Conservation (phyloP, 2,329 filamentous ascomycete species). For the Fusarium succisae region DNA sequence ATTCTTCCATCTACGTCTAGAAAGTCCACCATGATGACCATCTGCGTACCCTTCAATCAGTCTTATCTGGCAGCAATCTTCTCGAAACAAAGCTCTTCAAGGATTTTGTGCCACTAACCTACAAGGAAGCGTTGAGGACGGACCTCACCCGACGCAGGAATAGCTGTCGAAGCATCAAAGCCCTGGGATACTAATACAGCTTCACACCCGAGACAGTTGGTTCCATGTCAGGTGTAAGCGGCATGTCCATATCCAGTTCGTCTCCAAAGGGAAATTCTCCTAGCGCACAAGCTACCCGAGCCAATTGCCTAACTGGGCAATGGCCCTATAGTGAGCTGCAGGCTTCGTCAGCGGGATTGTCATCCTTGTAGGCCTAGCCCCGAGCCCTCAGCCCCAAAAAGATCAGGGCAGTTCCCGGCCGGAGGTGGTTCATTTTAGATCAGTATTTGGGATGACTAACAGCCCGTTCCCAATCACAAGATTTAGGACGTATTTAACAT, state of each 20-base stretch:
- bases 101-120: background rate
- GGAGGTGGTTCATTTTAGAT: background rate
- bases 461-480: no score
- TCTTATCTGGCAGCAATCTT: fast-evolving
- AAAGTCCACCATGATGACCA: background rate
- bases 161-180: background rate
- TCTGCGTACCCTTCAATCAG: background rate
- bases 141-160: fast-evolving
- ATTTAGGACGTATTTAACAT: background rate
- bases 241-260: background rate
- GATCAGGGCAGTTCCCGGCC: background rate
- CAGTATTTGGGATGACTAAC: background rate
- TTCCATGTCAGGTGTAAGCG: background rate
- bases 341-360: background rate
- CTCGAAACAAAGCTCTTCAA: background rate
- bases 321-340: background rate
- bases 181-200: background rate
- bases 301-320: background rate
- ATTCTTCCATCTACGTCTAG: fast-evolving
- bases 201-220: background rate
- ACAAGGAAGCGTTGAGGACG: fast-evolving
- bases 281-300: background rate
- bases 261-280: background rate
- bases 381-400: background rate
- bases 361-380: background rate